Conservation (phyloP, 2,329 filamentous ascomycete species). For the Rhexocercosporidium sp. region DNA sequence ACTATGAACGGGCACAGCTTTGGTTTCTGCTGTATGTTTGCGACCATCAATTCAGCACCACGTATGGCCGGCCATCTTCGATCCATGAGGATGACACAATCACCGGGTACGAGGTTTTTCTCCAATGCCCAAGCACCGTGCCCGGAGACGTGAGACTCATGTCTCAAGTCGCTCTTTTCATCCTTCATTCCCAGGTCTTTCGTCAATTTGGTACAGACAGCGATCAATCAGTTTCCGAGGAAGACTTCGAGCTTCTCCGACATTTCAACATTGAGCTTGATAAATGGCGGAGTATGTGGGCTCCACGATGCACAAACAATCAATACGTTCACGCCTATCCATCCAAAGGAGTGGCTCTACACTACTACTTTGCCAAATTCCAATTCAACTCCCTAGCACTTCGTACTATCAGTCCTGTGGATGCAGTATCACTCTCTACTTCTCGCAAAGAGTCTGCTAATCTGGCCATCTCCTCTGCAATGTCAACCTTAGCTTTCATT, state of each 20-base stretch:
- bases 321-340: slow-evolving; percentile 1
- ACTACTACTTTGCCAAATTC: slow-evolving; percentile 2
- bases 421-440: not conserved
- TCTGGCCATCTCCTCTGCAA: not conserved
- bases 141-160: not conserved
- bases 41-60: slow-evolving; percentile 11
- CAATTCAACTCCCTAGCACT: not conserved
- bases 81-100: not conserved
- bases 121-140: not conserved
- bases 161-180: slow-evolving; percentile 3
- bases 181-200: not conserved
- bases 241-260: not conserved
- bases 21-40: slow-evolving; percentile 8
- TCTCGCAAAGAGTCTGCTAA: slow-evolving; percentile 2
- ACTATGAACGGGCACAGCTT: slow-evolving; percentile 3
- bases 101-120: not conserved
- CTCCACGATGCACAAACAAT: not conserved
- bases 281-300: not conserved
- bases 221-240: not conserved
- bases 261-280: not conserved
- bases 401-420: not conserved
- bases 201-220: not conserved
- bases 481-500: not conserved
- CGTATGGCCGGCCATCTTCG: not conserved
- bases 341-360: not conserved